phyloP scores from a whole-genome alignment of 1,139 yeast genomes.

The Groenewaldozyma auringiensis region DNA sequence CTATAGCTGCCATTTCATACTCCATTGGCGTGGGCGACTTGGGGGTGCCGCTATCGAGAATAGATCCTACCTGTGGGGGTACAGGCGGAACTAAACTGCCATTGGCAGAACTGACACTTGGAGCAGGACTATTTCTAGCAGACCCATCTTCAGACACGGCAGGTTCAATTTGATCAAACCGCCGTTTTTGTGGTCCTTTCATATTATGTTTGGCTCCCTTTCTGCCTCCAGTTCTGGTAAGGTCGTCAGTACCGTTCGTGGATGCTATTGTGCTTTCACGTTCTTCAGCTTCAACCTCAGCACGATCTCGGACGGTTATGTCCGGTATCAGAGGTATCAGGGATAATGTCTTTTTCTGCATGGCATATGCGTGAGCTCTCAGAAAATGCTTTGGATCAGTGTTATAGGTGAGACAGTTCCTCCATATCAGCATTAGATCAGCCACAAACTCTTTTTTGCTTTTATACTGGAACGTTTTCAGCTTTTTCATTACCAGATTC shows the following conservation, averaged over 20 bases:
- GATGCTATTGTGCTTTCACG: conserved; percentile 29
- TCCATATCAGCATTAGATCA: conserved; percentile 92
- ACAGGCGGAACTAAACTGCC: conserved; percentile 1
- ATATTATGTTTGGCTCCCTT: conserved; percentile 20
- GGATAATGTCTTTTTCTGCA: conserved; percentile 80
- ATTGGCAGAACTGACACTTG: conserved; percentile 12
- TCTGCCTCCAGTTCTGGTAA: conserved; percentile 15
- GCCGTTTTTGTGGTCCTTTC: conserved; percentile 23
- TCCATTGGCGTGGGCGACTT: conserved; percentile 15
- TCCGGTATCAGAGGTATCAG: conserved; percentile 84
- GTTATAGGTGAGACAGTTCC: conserved; percentile 84
- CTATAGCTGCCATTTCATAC: conserved; percentile 16
- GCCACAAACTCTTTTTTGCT: conserved; percentile 86
- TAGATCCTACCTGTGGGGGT: conserved; percentile 6
- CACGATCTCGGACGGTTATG: conserved; percentile 66
- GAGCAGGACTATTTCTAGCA: conserved; percentile 8
- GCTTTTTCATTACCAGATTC: conserved; percentile 85
- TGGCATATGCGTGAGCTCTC: conserved; percentile 87
- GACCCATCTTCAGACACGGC: conserved; percentile 4
- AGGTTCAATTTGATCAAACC: conserved; percentile 21
- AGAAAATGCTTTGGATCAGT: conserved; percentile 92
- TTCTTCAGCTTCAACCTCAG: conserved; percentile 81
- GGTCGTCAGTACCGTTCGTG: conserved; percentile 21
- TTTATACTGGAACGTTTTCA: conserved; percentile 70
- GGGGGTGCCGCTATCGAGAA: conserved; percentile 8